Evolutionary conservation across 2,329 filamentous ascomycete species (phyloP), one percentile per base, ranked within the genome.

Genomic region (Monilinia aucupariae): DNA sequence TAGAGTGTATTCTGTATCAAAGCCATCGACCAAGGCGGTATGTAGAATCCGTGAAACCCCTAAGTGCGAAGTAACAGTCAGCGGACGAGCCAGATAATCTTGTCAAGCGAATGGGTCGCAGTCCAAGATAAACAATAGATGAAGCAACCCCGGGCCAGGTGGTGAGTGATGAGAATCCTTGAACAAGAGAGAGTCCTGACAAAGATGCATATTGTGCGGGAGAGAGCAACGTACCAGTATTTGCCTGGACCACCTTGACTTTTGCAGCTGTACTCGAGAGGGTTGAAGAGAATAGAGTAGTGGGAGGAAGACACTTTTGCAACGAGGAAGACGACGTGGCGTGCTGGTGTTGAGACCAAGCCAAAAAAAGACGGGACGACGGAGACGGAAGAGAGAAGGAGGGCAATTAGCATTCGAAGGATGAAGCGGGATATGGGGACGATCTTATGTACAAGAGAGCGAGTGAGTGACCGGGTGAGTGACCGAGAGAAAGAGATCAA

Each of bases 11-110:
- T 22, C 54, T 68, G 61, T 59, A 68, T 67, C 65, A 64, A 63
- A 71, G 69, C 70, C 71, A 71, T 72, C 65, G 65, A 72, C 68
- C 50, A 30, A 50, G 48, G 7, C 27, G 55, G 13, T 39, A 59
- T 59, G 13, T 48, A 58, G 32, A 22, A 17, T 61, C 37, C 15
- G 6, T 30, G n/a, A 17, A 53, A 47, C 7, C 50, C 12, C 50
- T 61, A 13, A 22, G 47, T 45, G 1, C 17, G n/a, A 61, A 48
- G 22, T 2, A 27, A 50, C 10, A 20, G 9, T 58, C 15, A 62
- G 45, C 15, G 56, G 10, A 32, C 47, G 45, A 37, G 20, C 4
- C 17, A 48, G 13, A 27, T 27, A 22, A 13, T 12, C 10, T 17
- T 15, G 27, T 34, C 13, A 12, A 49, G 58, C 15, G n/a, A 22